Base-by-base conservation (phyloP, 345 rosid genomes). In the Geranium rotundifolium region DNA sequence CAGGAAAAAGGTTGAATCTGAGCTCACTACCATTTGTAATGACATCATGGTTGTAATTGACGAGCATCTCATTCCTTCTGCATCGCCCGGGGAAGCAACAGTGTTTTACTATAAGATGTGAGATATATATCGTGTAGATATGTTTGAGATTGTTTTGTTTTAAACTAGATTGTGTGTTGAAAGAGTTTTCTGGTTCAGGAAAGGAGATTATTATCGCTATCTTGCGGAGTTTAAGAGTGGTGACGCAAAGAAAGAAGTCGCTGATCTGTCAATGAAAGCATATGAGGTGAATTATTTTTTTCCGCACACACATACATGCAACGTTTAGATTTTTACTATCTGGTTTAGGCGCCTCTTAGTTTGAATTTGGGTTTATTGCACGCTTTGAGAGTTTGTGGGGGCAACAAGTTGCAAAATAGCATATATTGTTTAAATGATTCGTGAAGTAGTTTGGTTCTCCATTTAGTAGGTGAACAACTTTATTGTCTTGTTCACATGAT, bases 171-270 rank as follows among this genome's bases (percentile, higher is more conserved):
- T 23, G 54, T 30, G 34, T 30, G 59, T 19, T 23, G 27, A 23
- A 23, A 23, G 27, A 23, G 13, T 20, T 74, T 20, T 30, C 23
- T 59, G 19, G 20, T 52, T 39, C 64, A 83, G 85, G 87, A 83
- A 80, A 71, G 87, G 85, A 65, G 85, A 83, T 63, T 83, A 83
- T 59, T 80, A 78, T 41, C 73, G 85, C 14, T 83, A 83, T 72
- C 79, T 83, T 61, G 83, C 87, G 3, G 85, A 83, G 65, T 83
- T 83, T 64, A 80, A 76, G 65, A 15, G 49, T n/a, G 76, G 69
- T 60, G 68, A 73, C 55, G 79, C 72, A 60, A 82, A 78, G 27
- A 75, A 78, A 29, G 83, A 76, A 70, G 83, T 75, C 67, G 83
- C 80, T 58, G 73, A 75, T 52, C 72, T 66, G 49, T 83, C 87